Evolutionary conservation across 164 flowering plant species (phyloP).

Genomic region (Annona squamosa): DNA sequence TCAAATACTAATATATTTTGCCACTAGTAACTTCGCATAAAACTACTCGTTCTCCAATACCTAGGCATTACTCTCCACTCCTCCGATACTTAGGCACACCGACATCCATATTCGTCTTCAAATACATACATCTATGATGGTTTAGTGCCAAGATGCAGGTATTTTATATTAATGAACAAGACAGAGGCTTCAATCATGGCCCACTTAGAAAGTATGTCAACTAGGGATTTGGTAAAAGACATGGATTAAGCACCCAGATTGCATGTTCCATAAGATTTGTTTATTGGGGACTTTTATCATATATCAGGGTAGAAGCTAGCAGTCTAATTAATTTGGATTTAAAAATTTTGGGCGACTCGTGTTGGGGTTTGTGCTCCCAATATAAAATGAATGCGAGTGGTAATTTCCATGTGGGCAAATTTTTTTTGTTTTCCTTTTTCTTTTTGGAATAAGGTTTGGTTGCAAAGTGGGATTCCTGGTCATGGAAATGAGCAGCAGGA

Average conservation of each 20-base stretch:
- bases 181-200: neutral
- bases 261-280: neutral
- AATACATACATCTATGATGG: neutral
- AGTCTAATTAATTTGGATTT: neutral
- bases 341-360: neutral
- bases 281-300: neutral
- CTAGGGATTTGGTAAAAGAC: neutral
- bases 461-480: too few species aligned
- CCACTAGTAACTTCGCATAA: neutral
- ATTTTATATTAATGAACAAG: neutral
- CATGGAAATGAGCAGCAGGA: too few species aligned
- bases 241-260: neutral
- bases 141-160: neutral
- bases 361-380: too few species aligned
- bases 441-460: too few species aligned
- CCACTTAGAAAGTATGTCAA: neutral
- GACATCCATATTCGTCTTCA: neutral
- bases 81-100: neutral
- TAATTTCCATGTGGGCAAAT: too few species aligned
- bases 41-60: neutral
- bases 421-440: too few species aligned
- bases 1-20: constrained; percentile 4
- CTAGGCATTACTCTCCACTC: too few species aligned
- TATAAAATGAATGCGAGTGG: too few species aligned
- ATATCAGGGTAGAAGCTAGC: neutral